Evolutionary conservation across 805 yeast genomes (phyloP).

Genomic region (Scheffersomyces spartinae): DNA sequence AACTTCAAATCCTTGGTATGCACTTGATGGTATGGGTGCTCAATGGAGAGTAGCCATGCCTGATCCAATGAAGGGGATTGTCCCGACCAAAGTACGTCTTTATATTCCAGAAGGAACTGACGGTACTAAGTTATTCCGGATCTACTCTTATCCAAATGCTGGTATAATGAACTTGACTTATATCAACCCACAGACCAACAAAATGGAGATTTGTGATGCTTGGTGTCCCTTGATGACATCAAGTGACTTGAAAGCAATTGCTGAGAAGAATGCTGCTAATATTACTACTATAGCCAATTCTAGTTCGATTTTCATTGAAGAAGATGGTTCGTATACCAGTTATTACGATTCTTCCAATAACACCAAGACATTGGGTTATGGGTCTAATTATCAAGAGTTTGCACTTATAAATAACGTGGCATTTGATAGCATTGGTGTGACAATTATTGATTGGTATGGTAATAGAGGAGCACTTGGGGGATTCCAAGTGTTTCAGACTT

Average conservation of each 20-base stretch:
- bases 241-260: constrained; percentile 18
- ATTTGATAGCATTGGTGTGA: constrained; percentile 49
- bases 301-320: constrained; percentile 10
- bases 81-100: constrained; percentile 64
- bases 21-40: constrained; percentile 43
- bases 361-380: constrained; percentile 29
- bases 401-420: constrained; percentile 60
- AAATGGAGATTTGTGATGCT: constrained; percentile 64
- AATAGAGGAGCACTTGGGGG: constrained; percentile 58
- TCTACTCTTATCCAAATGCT: constrained; percentile 65
- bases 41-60: constrained; percentile 57
- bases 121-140: constrained; percentile 53
- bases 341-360: constrained; percentile 23
- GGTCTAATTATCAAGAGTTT: constrained; percentile 63
- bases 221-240: constrained; percentile 64
- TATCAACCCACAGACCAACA: constrained; percentile 58
- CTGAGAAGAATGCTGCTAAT: constrained; percentile 13
- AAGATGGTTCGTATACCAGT: constrained; percentile 22
- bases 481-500: constrained; percentile 53
- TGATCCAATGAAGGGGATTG: constrained; percentile 30
- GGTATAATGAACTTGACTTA: constrained; percentile 91
- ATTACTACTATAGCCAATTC: constrained; percentile 5
- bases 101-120: constrained; percentile 45
- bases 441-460: constrained; percentile 62
- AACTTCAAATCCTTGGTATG: constrained; percentile 36